A percentile compares a stretch with the other conserved stretches of the same genome.
phyloP scores from a whole-genome alignment of 2,329 filamentous ascomycete species.

The Paecilomyces dactylethromorphus region DNA sequence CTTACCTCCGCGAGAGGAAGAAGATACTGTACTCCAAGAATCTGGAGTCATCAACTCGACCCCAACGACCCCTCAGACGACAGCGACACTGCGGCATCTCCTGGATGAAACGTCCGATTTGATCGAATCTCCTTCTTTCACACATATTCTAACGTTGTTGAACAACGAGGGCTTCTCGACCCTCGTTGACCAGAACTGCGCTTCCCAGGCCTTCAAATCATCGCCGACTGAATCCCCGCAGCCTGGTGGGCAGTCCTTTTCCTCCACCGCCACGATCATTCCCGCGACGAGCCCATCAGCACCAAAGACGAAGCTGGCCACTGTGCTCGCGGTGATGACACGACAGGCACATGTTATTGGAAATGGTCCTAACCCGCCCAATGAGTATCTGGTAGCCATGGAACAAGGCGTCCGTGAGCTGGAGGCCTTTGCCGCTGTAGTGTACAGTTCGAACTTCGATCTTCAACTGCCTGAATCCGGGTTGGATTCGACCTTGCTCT shows the following conservation, averaged over 20 bases:
- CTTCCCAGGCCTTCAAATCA: slow-evolving; percentile 67
- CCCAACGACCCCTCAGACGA: slow-evolving; percentile 29
- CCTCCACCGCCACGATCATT: slow-evolving; percentile 37
- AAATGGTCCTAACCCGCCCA: slow-evolving; percentile 50
- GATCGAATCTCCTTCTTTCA: slow-evolving; percentile 87
- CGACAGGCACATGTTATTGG: slow-evolving; percentile 87
- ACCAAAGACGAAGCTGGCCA: slow-evolving; percentile 69
- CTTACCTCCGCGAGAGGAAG: slow-evolving; percentile 70
- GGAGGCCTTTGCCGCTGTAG: slow-evolving; percentile 42
- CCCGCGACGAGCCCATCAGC: slow-evolving; percentile 25
- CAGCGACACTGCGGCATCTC: slow-evolving; percentile 64
- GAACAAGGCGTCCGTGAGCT: slow-evolving; percentile 42
- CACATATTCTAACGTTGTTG: slow-evolving; percentile 75
- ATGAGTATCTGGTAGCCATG: slow-evolving; percentile 39
- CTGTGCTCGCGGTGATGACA: slow-evolving; percentile 81
- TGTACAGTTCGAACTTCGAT: slow-evolving; percentile 44
- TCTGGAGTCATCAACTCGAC: slow-evolving; percentile 61
- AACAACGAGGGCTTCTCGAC: slow-evolving; percentile 83
- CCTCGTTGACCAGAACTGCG: slow-evolving; percentile 75
- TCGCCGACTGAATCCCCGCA: slow-evolving; percentile 11
- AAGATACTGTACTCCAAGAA: slow-evolving; percentile 76
- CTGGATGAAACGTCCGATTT: slow-evolving; percentile 95
- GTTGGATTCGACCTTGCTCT: slow-evolving; percentile 7
- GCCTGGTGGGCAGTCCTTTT: slow-evolving; percentile 34
- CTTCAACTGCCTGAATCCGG: slow-evolving; percentile 22